Base-by-base conservation (phyloP, 2,329 filamentous ascomycete genomes). In the Aspergillus sp. region DNA sequence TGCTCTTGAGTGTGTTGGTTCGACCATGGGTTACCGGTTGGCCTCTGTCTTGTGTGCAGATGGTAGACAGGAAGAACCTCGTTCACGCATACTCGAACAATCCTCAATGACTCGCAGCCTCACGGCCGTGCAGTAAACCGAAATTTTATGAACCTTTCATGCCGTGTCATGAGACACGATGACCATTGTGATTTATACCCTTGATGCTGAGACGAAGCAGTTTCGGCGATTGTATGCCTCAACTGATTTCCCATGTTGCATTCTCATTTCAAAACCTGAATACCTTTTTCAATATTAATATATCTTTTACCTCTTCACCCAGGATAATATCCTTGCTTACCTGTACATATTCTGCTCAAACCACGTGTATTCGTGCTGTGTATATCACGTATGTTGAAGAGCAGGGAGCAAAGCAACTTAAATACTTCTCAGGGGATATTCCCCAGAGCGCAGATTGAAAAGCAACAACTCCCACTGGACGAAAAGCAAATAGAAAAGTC, bases 21-120 rank as follows among this genome's bases (percentile, higher is more conserved):
- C 51, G 36, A 54, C 51, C 36, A 54, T 54, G 51, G 51, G 51
- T 13, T 54, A 27, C 21, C 51, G 51, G 32, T 15, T 54, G 15
- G 51, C 51, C 13, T 54, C 51, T 17, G 32, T 39, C 32, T 8
- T 54, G 36, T 41, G 51, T 17, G 11, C 15, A 19, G 39, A 53
- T 11, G 19, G 21, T 15, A 15, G 19, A 8, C 36, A 23, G 15
- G 21, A 25, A 23, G 36, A 10, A 13, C 25, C 36, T 8, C 5
- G 15, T 13, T 17, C 6, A 3, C 7, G 7, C 10, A 3, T 21
- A 2, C 23, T 27, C 17, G 23, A n/a, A 6, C 15, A 8, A 30
- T 15, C 21, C 5, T 3, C 23, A 15, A 27, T 27, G 21, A 8
- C 8, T 27, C 21, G 23, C 8, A 27, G 23, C 13, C 13, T 49